Evolutionary conservation across 2,329 filamentous ascomycete species (phyloP), one percentile per base, ranked within the genome.

Genomic region (Fusarium clavum): DNA sequence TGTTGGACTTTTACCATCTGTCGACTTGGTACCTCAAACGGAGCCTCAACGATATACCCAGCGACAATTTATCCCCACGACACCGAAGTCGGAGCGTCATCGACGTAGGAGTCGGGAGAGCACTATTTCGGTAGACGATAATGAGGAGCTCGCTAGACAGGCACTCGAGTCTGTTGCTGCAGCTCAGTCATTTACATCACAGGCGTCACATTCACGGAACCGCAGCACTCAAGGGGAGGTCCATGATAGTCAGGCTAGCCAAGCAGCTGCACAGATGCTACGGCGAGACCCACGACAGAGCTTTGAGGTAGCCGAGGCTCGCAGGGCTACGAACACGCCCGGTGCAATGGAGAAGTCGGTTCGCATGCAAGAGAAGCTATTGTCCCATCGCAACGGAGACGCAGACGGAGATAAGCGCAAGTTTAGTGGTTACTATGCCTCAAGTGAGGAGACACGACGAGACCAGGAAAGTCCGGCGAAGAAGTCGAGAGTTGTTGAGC

Each of bases 21-120:
- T 86, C 72, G 82, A 92, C 77, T 80, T 92, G 13, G 86, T 91
- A 4, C 85, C 87, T 9, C 87, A 87, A 74, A 88, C 83, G 67
- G 89, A 88, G 80, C 86, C 87, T 6, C 83, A 85, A 22, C 83
- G 84, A 44, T 81, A 83, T 64, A 61, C 73, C 12, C 78, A 77
- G 62, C 70, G 76, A 51, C 81, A 82, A n/a, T 81, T 81, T 60
- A 76, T 80, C 4, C 81, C 83, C 8, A 82, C 81, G n/a, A 85
- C 84, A 0, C 83, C 85, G 3, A 78, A 79, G 11, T 78, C 80
- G 16, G 77, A 77, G 52, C 76, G 77, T 38, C 82, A 83, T 51
- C 85, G 87, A 40, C 88, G 88, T 55, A 89, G 90, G 79, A 94
- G 93, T 78, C 89, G 93, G 64, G 94, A 97, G 78, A 95, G 92